phyloP scores from a whole-genome alignment of 768 basidiomycete genomes.

The Russula sp. region DNA sequence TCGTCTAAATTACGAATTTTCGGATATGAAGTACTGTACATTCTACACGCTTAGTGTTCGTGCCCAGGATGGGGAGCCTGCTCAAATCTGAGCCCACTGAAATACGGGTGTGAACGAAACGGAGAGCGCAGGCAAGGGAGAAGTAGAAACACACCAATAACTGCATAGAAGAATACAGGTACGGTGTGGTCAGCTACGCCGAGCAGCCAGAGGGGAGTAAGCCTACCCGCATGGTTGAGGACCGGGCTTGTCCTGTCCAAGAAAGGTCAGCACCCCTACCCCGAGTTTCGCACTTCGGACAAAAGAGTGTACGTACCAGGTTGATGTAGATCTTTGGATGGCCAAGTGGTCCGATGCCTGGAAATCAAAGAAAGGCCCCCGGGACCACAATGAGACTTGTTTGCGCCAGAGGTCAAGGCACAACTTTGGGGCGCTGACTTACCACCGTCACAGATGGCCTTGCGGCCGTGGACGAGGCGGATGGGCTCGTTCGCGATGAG shows the following conservation, averaged over 20 bases:
- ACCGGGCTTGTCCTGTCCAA: slow-evolving; percentile 73
- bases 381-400: neutral
- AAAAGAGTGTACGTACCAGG: slow-evolving; percentile 49
- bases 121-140: neutral
- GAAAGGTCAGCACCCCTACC: slow-evolving; percentile 6
- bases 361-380: neutral
- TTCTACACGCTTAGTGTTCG: slow-evolving; percentile 25
- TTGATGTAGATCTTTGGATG: slow-evolving; percentile 98
- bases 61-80: slow-evolving; percentile 73
- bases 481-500: slow-evolving; percentile 84
- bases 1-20: slow-evolving; percentile 11
- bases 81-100: slow-evolving; percentile 85
- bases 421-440: slow-evolving; percentile 29
- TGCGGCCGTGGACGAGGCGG: slow-evolving; percentile 71
- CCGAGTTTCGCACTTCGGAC: neutral
- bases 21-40: slow-evolving; percentile 17
- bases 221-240: slow-evolving; percentile 87
- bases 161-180: slow-evolving; percentile 28
- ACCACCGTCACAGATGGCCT: slow-evolving; percentile 96
- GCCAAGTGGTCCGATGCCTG: slow-evolving; percentile 91
- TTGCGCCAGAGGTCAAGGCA: neutral
- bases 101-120: slow-evolving; percentile 4
- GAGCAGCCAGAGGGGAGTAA: slow-evolving; percentile 15
- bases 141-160: slow-evolving; percentile 39
- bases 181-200: neutral